Evolutionary conservation across 2,329 filamentous ascomycete genomes (phyloP), one percentile per base, ranked within the genome.

Genomic region (Beauveria sp.): DNA sequence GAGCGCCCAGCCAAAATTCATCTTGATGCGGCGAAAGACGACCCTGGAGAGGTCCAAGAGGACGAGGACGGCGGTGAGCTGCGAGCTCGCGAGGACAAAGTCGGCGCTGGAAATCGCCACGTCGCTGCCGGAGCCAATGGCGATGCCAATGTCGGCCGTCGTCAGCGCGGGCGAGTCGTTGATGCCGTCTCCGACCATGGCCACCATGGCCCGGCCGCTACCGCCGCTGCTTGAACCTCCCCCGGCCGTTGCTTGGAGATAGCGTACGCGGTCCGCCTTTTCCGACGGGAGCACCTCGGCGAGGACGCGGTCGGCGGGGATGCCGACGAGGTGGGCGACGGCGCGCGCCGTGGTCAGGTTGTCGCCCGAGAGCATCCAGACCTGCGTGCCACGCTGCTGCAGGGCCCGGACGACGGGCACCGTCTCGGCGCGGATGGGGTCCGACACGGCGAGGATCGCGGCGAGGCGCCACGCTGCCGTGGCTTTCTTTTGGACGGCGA

Each of bases 321-420:
- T 96, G 24, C 90, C 90, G 20, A 96, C 80, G 68, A 85, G 84
- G 2, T 80, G 76, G 1, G 89, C 93, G 3, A 97, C 90, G 0
- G 91, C 91, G 22, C 82, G 79, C 2, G 93, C 93, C 0, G 93
- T 97, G n/a, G 79, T 86, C n/a, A 80, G 77, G 70, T 96, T 96
- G 77, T 97, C 93, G 34, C 93, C 93, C 0, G 91, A 96, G 43
- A 96, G 86, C 91, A 97, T 96, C 86, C 88, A 96, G 4, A 96
- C 89, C 38, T 87, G 83, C 52, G 89, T 87, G 22, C 88, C 86
- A 18, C 83, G 83, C 5, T 80, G 74, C 49, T 84, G 82, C 0
- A 96, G 83, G 1, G 86, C 80, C 7, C 76, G 73, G 62, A 96
- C 82, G 20, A 93, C 85, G 8, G 77, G 69, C 1, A 76, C 74